Evolutionary conservation across 2,329 filamentous ascomycete species (phyloP).

Genomic region (Diaporthe citri): DNA sequence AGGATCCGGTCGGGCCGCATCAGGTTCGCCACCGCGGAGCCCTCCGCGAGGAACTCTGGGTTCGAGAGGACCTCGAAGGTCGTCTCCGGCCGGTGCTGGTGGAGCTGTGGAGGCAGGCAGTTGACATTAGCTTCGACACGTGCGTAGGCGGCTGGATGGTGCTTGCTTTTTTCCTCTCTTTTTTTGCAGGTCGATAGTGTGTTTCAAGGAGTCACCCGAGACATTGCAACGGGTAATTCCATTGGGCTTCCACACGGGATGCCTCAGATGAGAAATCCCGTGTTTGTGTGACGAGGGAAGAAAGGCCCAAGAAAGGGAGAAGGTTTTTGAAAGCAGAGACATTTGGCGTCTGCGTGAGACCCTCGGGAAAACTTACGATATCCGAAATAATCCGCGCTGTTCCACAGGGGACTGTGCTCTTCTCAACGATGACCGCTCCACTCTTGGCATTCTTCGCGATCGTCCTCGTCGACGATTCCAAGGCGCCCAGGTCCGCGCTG

Average conservation of each 20-base stretch:
- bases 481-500: conserved; percentile 67
- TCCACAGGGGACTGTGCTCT: conserved; percentile 73
- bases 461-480: conserved; percentile 67
- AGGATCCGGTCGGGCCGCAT: conserved; percentile 69
- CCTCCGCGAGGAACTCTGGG: conserved; percentile 74
- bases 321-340: neutral
- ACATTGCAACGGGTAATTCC: conserved; percentile 28
- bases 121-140: conserved; percentile 23
- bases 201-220: conserved; percentile 28
- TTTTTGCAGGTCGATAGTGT: conserved; percentile 2
- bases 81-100: conserved; percentile 56
- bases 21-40: conserved; percentile 70
- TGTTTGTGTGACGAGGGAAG: neutral
- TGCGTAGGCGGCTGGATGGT: neutral
- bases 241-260: neutral
- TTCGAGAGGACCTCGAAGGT: conserved; percentile 73
- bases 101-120: conserved; percentile 41
- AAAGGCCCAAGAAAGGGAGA: neutral
- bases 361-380: conserved; percentile 56
- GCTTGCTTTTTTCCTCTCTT: neutral
- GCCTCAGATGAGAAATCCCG: neutral
- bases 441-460: conserved; percentile 66
- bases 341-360: conserved; percentile 15
- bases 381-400: conserved; percentile 69
- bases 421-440: conserved; percentile 72